Evolutionary conservation across 75 land plant genomes (phyloP).

Genomic region (Cupressus sempervirens): DNA sequence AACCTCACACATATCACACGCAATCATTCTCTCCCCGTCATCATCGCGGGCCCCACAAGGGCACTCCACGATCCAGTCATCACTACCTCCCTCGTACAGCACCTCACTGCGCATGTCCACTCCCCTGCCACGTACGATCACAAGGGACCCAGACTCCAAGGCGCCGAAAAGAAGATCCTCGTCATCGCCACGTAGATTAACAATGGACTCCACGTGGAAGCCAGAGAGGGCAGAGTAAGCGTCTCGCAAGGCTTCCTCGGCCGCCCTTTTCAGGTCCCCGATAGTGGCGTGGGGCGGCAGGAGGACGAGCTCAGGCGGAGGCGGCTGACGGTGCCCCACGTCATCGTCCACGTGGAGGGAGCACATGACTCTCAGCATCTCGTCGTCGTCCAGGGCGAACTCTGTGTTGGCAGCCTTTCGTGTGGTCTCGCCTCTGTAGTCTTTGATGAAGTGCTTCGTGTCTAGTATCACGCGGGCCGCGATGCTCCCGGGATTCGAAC

Average conservation of each 20-base stretch:
- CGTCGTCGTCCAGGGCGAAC: conserved; percentile 34
- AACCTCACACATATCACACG: conserved; percentile 81
- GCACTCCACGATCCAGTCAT: conserved; percentile 62
- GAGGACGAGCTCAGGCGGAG: conserved; percentile 56
- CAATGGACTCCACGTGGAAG: conserved; percentile 20
- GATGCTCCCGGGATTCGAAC: conserved; percentile 26
- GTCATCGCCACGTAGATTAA: conserved; percentile 16
- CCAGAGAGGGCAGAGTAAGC: conserved; percentile 48
- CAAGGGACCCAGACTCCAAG: conserved; percentile 42
- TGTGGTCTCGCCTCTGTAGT: conserved; percentile 39
- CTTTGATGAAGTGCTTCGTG: conserved; percentile 70
- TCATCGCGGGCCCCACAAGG: conserved; percentile 73
- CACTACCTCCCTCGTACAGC: conserved; percentile 37
- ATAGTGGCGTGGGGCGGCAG: conserved; percentile 60
- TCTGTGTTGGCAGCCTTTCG: not conserved
- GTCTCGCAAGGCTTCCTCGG: conserved; percentile 56
- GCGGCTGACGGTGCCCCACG: conserved; percentile 17
- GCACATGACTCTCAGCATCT: conserved; percentile 36
- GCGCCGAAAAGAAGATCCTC: conserved; percentile 57
- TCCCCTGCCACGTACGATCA: conserved; percentile 46
- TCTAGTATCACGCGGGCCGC: conserved; percentile 45
- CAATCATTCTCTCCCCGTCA: conserved; percentile 86
- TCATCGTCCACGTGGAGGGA: conserved; percentile 21
- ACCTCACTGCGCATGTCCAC: conserved; percentile 35
- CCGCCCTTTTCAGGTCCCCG: conserved; percentile 54